Conservation (phyloP, 108 stramenopile species). For the Cyclotella cryptica region DNA sequence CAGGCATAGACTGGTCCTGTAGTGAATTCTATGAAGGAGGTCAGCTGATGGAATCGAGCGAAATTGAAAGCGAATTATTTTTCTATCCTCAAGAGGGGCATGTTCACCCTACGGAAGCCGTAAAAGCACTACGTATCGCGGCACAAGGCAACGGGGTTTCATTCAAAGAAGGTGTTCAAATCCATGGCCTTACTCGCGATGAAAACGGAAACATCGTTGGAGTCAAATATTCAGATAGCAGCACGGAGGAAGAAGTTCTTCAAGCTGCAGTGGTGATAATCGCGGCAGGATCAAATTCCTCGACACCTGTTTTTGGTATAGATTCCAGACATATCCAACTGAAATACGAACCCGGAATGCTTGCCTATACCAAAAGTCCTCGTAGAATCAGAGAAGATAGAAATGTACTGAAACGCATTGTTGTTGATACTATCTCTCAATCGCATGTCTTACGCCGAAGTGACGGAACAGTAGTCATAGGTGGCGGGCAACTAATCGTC, state of each 20-base stretch:
- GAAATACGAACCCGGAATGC: slow-evolving; percentile 53
- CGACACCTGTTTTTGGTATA: slow-evolving; percentile 31
- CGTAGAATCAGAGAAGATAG: neutral
- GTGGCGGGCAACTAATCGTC: slow-evolving; percentile 62
- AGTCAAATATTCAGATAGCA: slow-evolving; percentile 23
- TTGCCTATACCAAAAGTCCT: slow-evolving; percentile 42
- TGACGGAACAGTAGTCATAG: slow-evolving; percentile 64
- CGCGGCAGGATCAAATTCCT: slow-evolving; percentile 57
- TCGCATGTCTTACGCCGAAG: slow-evolving; percentile 59
- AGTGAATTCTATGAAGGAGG: slow-evolving; percentile 32
- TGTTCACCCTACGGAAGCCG: slow-evolving; percentile 58
- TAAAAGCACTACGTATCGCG: slow-evolving; percentile 43
- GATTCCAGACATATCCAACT: slow-evolving; percentile 41
- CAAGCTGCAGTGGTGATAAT: slow-evolving; percentile 58
- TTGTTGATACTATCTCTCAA: slow-evolving; percentile 67
- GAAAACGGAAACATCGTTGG: slow-evolving; percentile 28
- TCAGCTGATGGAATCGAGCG: slow-evolving; percentile 10
- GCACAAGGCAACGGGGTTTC: slow-evolving; percentile 46
- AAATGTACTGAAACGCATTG: slow-evolving; percentile 32
- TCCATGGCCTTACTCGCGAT: slow-evolving; percentile 44
- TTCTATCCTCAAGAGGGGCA: slow-evolving; percentile 72
- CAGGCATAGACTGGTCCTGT: slow-evolving; percentile 22
- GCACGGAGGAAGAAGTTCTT: slow-evolving; percentile 3
- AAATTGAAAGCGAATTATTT: slow-evolving; percentile 37
- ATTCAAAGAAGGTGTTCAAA: slow-evolving; percentile 43